phyloP scores from a whole-genome alignment of 2,329 filamentous ascomycete species.

The Trichoderma oligosporum region DNA sequence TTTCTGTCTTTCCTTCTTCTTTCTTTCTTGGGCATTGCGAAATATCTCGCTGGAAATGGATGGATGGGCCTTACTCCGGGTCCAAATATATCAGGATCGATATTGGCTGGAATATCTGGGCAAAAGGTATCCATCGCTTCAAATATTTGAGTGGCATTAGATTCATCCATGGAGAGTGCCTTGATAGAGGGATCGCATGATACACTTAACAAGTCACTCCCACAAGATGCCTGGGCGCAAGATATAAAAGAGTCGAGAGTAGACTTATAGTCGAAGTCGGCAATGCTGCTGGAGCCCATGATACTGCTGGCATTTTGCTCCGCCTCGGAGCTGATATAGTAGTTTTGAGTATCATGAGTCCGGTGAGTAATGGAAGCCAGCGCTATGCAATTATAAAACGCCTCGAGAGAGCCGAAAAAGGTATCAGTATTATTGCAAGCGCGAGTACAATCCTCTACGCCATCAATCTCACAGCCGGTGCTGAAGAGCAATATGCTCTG shows the following conservation, averaged over 20 bases:
- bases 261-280: slow-evolving; percentile 31
- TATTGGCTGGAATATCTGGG: slow-evolving; percentile 35
- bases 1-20: too few species aligned
- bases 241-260: slow-evolving; percentile 33
- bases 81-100: slow-evolving; percentile 40
- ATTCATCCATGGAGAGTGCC: slow-evolving; percentile 26
- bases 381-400: slow-evolving; percentile 39
- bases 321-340: slow-evolving; percentile 32
- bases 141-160: slow-evolving; percentile 32
- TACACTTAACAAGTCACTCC: slow-evolving; percentile 32
- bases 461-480: slow-evolving; percentile 32
- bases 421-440: slow-evolving; percentile 31
- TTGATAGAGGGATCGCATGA: slow-evolving; percentile 31
- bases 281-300: slow-evolving; percentile 33
- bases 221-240: slow-evolving; percentile 36
- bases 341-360: slow-evolving; percentile 29
- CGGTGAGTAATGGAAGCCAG: slow-evolving; percentile 35
- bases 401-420: slow-evolving; percentile 37
- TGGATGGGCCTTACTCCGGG: slow-evolving; percentile 32
- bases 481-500: slow-evolving; percentile 33
- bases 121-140: slow-evolving; percentile 36
- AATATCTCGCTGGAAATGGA: not conserved
- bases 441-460: slow-evolving; percentile 30
- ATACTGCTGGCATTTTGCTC: slow-evolving; percentile 37
- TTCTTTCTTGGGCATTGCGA: too few species aligned